Evolutionary conservation across 257 asterid species (phyloP).

Genomic region (Ehretia macrophylla): DNA sequence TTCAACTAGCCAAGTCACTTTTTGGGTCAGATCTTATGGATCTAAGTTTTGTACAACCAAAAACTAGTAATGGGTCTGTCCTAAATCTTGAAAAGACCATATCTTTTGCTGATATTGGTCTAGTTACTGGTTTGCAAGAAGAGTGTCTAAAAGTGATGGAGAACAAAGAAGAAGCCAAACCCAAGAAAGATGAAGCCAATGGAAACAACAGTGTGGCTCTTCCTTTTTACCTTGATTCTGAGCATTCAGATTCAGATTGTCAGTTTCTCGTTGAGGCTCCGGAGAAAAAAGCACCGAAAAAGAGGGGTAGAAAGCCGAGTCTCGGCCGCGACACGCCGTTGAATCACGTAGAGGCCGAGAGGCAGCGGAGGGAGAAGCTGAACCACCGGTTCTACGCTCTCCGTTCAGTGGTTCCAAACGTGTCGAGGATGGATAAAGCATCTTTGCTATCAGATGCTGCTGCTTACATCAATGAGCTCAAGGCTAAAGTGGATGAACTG

Average conservation of each 20-base stretch:
- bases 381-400: slow-evolving; percentile 78
- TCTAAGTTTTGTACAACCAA: neutral
- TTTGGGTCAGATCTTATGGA: slow-evolving; percentile 23
- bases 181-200: neutral
- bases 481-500: slow-evolving; percentile 47
- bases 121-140: slow-evolving; percentile 10
- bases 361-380: slow-evolving; percentile 87
- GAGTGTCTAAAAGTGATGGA: neutral
- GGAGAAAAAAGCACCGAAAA: slow-evolving; percentile 27
- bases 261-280: neutral
- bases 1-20: slow-evolving; percentile 43
- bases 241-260: slow-evolving; percentile 17
- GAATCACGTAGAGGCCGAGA: slow-evolving; percentile 83
- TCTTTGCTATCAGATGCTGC: slow-evolving; percentile 77
- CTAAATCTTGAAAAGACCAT: slow-evolving; percentile 6
- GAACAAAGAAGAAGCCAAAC: neutral
- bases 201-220: neutral
- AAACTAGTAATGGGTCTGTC: neutral
- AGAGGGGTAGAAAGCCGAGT: slow-evolving; percentile 62
- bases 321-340: slow-evolving; percentile 28
- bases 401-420: slow-evolving; percentile 79
- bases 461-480: slow-evolving; percentile 64
- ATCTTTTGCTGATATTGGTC: slow-evolving; percentile 22
- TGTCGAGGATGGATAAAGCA: slow-evolving; percentile 77
- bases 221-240: slow-evolving; percentile 21